These are phyloP conservation scores for Hypomontagnella submonticulosa DNA, from an alignment of 495 filamentous ascomycete genomes.

Conservation along the genomic window DNA sequence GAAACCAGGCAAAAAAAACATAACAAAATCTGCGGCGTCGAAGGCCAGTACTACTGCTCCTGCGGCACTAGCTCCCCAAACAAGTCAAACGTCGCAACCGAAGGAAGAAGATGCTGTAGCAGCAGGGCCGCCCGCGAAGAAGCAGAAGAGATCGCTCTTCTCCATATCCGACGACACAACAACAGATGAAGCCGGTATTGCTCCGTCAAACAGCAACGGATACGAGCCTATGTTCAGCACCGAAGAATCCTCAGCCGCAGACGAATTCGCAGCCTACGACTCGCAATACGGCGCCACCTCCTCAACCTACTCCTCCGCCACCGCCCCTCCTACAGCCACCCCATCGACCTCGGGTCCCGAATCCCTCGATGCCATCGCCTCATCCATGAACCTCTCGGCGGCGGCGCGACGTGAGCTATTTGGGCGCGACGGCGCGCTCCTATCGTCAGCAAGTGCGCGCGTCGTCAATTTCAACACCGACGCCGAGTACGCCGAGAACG, in stretches of 20 bases:
- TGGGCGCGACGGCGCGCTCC: conserved; percentile 64
- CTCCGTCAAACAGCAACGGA: conserved; percentile 35
- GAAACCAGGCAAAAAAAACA: conserved; percentile 75
- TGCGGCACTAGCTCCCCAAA: conserved; percentile 16
- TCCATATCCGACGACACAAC: conserved; percentile 52
- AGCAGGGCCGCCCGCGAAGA: conserved; percentile 45
- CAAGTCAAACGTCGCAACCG: conserved; percentile 28
- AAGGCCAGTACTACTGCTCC: conserved; percentile 22
- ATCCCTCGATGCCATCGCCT: conserved; percentile 72
- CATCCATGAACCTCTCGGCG: conserved; percentile 77
- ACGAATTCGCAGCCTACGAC: conserved; percentile 52
- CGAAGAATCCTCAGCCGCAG: conserved; percentile 35
- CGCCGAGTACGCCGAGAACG: conserved; percentile 84
- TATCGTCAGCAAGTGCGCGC: conserved; percentile 52
- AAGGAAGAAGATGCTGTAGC: not conserved
- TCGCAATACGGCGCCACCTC: conserved; percentile 42
- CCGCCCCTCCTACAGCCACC: conserved; percentile 30
- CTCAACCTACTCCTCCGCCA: conserved; percentile 36
- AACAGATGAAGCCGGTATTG: not conserved
- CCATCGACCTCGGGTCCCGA: conserved; percentile 42
- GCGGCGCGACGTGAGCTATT: conserved; percentile 83
- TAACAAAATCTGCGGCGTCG: conserved; percentile 32
- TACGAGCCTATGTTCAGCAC: conserved; percentile 58
- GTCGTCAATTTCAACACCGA: conserved; percentile 88
- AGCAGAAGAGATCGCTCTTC: conserved; percentile 57